Evolutionary conservation across 1,139 yeast species (phyloP).

Genomic region (Hyphopichia buzzinii): DNA sequence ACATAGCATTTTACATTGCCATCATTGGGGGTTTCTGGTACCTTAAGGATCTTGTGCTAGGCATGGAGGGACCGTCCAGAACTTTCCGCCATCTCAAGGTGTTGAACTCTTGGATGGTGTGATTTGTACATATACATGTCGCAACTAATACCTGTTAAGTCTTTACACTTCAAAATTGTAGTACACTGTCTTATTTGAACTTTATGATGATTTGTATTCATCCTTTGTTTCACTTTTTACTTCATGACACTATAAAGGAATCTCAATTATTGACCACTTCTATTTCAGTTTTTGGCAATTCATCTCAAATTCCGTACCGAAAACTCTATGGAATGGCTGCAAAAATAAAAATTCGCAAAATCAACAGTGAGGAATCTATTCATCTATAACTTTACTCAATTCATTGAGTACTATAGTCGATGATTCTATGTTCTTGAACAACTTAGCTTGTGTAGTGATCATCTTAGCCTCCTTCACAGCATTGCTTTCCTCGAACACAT

Average conservation of each 20-base stretch:
- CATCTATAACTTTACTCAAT: constrained; percentile 9
- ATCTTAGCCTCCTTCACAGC: constrained; percentile 11
- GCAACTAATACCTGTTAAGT: too few relatives aligned
- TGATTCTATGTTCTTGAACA: constrained; percentile 22
- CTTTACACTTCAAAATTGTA: too few relatives aligned
- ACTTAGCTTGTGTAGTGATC: constrained; percentile 22
- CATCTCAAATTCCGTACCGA: too few relatives aligned
- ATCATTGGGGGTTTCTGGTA: constrained; percentile 29
- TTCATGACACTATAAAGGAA: constrained; percentile 7
- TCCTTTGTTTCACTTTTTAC: background rate
- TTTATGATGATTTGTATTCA: background rate
- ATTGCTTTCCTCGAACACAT: constrained; percentile 13
- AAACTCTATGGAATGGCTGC: too few relatives aligned
- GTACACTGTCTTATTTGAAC: background rate
- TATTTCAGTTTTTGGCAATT: too few relatives aligned
- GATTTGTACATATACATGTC: background rate
- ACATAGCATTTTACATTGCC: constrained; percentile 17
- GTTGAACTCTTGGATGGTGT: constrained; percentile 28
- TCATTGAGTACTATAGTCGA: constrained; percentile 35
- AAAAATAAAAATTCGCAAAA: too few relatives aligned
- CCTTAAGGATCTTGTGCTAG: constrained; percentile 28
- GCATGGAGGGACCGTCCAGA: constrained; percentile 31
- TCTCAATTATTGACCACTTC: too few relatives aligned
- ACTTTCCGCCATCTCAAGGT: constrained; percentile 24
- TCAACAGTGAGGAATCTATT: too few relatives aligned